A percentile compares a stretch with the other conserved stretches of the same genome.
phyloP scores from a whole-genome alignment of 768 basidiomycete genomes.

The Candolleomyces aberdarensis region DNA sequence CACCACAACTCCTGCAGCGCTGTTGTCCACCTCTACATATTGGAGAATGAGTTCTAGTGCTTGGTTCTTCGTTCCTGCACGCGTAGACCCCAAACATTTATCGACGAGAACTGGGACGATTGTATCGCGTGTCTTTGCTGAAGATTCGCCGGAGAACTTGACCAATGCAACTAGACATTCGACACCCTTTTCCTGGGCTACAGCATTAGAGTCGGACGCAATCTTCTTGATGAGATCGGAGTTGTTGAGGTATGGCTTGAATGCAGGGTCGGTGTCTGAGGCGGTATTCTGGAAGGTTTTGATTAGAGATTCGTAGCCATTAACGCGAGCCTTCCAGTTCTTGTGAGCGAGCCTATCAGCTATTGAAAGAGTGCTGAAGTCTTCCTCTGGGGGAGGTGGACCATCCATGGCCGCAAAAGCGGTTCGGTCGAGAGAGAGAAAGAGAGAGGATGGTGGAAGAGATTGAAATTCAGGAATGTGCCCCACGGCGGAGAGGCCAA shows the following conservation, averaged over 20 bases:
- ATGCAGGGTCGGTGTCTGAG: constrained; percentile 91
- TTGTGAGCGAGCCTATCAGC: constrained; percentile 86
- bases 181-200: constrained; percentile 96
- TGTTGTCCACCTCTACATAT: constrained; percentile 93
- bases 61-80: constrained; percentile 87
- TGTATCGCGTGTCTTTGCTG: constrained; percentile 73
- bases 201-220: constrained; percentile 88
- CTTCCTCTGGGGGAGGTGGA: constrained; percentile 88
- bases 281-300: constrained; percentile 85
- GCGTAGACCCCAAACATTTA: constrained; percentile 89
- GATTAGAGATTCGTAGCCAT: constrained; percentile 85
- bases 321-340: constrained; percentile 98
- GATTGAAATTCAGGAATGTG: neutral
- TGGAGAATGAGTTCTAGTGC: constrained; percentile 83
- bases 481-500: neutral
- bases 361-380: constrained; percentile 79
- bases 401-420: constrained; percentile 68
- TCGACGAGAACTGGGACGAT: constrained; percentile 93
- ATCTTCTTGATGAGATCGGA: constrained; percentile 82
- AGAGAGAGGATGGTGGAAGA: neutral
- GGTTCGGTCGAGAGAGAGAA: constrained; percentile 11
- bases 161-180: constrained; percentile 85
- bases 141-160: constrained; percentile 88
- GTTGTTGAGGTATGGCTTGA: constrained; percentile 83
- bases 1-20: constrained; percentile 84